Percentiles rank a stretch among this genome's conserved stretches.
Evolutionary conservation across 2,329 filamentous ascomycete genomes (phyloP).

Genomic region (Myriosclerotinia curreyana): DNA sequence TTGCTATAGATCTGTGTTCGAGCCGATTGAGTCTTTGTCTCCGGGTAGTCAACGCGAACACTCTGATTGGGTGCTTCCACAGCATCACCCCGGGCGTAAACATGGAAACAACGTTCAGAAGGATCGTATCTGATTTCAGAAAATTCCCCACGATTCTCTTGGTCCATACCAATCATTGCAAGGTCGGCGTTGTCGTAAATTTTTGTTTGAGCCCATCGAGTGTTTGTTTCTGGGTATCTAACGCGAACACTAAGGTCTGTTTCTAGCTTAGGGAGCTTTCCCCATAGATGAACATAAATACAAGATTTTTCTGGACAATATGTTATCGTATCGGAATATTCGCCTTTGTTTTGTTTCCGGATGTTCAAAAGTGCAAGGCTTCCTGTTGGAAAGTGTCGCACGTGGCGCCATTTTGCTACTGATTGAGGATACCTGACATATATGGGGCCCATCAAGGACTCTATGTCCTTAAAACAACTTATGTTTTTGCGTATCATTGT

Average conservation of each 20-base stretch:
- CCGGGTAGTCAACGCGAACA: neutral
- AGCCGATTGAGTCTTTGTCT: slow-evolving; percentile 21
- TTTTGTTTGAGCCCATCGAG: slow-evolving; percentile 19
- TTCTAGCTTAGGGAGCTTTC: slow-evolving; percentile 8
- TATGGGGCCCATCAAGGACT: slow-evolving; percentile 12
- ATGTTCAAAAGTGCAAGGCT: slow-evolving; percentile 27
- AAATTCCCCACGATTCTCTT: slow-evolving; percentile 9
- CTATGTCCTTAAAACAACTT: neutral
- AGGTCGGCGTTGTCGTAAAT: slow-evolving; percentile 3
- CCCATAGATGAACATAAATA: slow-evolving; percentile 25
- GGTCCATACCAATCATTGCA: slow-evolving; percentile 8
- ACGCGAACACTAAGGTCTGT: slow-evolving; percentile 11
- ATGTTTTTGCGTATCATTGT: slow-evolving; percentile 13
- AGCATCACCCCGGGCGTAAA: neutral
- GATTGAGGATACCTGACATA: slow-evolving; percentile 28
- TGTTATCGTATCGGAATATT: slow-evolving; percentile 26
- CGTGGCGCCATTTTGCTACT: slow-evolving; percentile 15
- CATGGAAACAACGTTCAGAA: slow-evolving; percentile 7
- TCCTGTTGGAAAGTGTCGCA: slow-evolving; percentile 24
- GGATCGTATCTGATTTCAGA: slow-evolving; percentile 15
- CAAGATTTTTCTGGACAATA: slow-evolving; percentile 22
- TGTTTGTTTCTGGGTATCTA: slow-evolving; percentile 22
- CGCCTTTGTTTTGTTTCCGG: slow-evolving; percentile 25
- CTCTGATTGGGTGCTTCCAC: neutral
- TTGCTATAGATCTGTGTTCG: slow-evolving; percentile 12